Base-by-base conservation (phyloP, 1,139 yeast species). In the Tardiomyces blankii region DNA sequence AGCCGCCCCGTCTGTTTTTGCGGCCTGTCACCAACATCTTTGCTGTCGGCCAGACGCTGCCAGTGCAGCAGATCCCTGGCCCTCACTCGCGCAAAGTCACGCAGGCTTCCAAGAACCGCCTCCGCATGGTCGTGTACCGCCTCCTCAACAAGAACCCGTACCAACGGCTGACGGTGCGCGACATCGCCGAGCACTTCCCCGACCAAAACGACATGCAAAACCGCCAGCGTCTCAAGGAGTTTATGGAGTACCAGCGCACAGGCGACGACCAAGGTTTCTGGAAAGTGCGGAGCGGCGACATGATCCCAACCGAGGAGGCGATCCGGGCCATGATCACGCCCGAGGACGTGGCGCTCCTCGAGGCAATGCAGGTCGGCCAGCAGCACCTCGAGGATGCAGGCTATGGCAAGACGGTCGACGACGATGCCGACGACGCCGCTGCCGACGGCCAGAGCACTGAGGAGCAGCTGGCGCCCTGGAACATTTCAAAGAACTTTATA, bases 191-290 rank as follows among this genome's bases (percentile, higher is more conserved):
- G 45, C 97, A 91, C 67, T 93, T 93, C 60, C 98, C 98, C 0
- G 97, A 89, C 56, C 97, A 89, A 62, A 89, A 85, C 60, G 97
- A 91, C 60, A 89, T 91, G 88, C 99, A 93, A 63, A 91, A 88
- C 59, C 75, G 98, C 56, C 97, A 91, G 65, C 73, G 96, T 51
- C 73, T 93, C 50, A 93, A 93, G 63, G 99, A 93, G 65, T 93
- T 93, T 56, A 93, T 93, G 99, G 97, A 89, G 59, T 93, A 86
- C 58, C 97, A 89, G 66, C 74, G 97, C 55, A 80, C 83, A 40
- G 98, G 98, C 13, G 89, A 84, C 27, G 97, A 91, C 60, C 96
- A 88, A 60, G 96, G 97, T 2, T 85, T 71, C 59, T 93, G 99
- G 99, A 91, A 88, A 58, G 74, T 93, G 48, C 87, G 87, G 56